These are phyloP conservation scores for Solanum boliviense DNA, from an alignment of 257 asterid genomes.

Conservation along the genomic window DNA sequence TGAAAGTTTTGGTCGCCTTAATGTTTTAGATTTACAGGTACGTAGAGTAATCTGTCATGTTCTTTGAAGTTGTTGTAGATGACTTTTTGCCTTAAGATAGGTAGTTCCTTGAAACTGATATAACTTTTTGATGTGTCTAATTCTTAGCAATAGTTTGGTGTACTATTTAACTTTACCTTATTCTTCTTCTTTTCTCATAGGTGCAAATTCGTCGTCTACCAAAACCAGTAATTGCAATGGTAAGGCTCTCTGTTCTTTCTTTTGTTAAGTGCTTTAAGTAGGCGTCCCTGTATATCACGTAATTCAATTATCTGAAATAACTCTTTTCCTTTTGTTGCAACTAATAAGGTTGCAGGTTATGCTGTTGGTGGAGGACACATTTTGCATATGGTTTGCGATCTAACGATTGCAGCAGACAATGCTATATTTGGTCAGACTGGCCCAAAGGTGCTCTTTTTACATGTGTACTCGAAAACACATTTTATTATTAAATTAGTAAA, in stretches of 20 bases:
- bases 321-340: conserved; percentile 5
- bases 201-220: conserved; percentile 96
- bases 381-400: conserved; percentile 89
- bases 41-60: neutral
- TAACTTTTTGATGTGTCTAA: neutral
- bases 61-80: neutral
- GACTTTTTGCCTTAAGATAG: neutral
- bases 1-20: conserved; percentile 79
- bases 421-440: conserved; percentile 97
- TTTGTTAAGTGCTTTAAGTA: neutral
- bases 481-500: neutral
- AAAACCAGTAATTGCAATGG: conserved; percentile 97
- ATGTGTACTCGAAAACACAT: neutral
- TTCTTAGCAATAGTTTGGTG: neutral
- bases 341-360: conserved; percentile 88
- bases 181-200: conserved; percentile 17
- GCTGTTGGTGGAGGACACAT: conserved; percentile 98
- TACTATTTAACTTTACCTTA: neutral
- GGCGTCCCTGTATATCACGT: neutral
- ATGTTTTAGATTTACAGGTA: conserved; percentile 88
- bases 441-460: conserved; percentile 48
- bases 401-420: conserved; percentile 90
- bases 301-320: neutral
- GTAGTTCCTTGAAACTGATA: neutral
- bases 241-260: conserved; percentile 2